phyloP scores from a whole-genome alignment of 2,329 filamentous ascomycete species.

The Fusarium sp. region DNA sequence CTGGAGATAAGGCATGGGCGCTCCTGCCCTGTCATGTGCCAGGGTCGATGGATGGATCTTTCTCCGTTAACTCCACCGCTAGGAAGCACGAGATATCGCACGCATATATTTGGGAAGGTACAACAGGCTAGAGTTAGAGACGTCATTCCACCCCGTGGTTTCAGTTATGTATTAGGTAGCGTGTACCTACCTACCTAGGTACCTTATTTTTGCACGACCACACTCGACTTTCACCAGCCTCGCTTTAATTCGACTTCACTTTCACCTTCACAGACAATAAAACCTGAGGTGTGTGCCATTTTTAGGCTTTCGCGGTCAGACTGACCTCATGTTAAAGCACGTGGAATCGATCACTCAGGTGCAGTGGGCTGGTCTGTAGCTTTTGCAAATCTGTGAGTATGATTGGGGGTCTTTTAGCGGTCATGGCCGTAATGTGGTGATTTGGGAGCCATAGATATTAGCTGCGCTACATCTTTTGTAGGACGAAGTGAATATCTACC shows the following conservation, averaged over 20 bases:
- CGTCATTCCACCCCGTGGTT: slow-evolving; percentile 1
- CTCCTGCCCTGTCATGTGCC: slow-evolving; percentile 17
- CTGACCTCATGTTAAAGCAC: too few relatives aligned
- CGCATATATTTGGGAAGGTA: not conserved
- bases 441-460: too few relatives aligned
- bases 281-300: too few relatives aligned
- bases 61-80: slow-evolving; percentile 15
- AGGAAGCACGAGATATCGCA: not conserved
- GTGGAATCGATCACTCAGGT: too few relatives aligned
- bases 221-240: slow-evolving; percentile 6
- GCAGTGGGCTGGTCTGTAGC: too few relatives aligned
- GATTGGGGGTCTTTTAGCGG: too few relatives aligned
- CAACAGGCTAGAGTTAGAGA: slow-evolving; percentile 1
- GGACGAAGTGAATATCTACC: too few relatives aligned
- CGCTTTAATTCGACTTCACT: not conserved
- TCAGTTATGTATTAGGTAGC: not conserved
- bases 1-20: not conserved
- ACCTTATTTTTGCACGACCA: slow-evolving; percentile 18
- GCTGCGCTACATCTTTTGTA: too few relatives aligned
- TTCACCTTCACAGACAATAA: not conserved
- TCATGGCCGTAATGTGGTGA: too few relatives aligned
- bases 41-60: slow-evolving; percentile 18
- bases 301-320: too few relatives aligned
- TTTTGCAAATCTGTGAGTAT: too few relatives aligned
- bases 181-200: too few relatives aligned